Evolutionary conservation across 2,329 filamentous ascomycete species (phyloP), one percentile per base, ranked within the genome.

Genomic region (Chrysoporthe puriensis): DNA sequence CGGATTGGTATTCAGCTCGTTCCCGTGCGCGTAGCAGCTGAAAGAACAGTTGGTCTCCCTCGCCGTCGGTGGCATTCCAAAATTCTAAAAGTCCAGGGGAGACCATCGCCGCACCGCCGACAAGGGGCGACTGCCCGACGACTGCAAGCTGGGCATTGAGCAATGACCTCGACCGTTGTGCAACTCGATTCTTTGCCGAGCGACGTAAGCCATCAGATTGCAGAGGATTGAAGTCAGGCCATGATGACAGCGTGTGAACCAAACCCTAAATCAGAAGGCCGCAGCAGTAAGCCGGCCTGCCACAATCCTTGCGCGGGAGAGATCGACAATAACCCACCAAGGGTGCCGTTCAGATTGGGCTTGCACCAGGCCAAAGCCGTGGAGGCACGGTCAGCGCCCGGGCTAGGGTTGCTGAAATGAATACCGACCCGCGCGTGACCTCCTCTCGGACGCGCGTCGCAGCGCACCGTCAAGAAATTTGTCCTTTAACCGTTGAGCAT

Each of bases 161-260:
- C 6, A 9, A 9, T 36, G 21, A 9, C 36, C 43, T 26, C 3
- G 36, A n/a, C 40, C 36, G n/a, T 11, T 6, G n/a, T 26, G 18
- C 57, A 58, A n/a, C 34, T 58, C 26, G 16, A 7, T 18, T 8
- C 7, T 32, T 18, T 18, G 42, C 21, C 21, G 2, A 21, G 34
- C 34, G 60, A 36, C n/a, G 13, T 4, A 26, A 66, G 63, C 59
- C 64, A 63, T 32, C 40, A 60, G 42, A 46, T 40, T 54, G 34
- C 16, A 50, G 40, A 63, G 43, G 54, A 36, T 59, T 48, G 44
- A 63, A 56, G 57, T 69, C 64, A 63, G 67, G 54, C 67, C 63
- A 66, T 46, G 64, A 66, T 62, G 63, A 63, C 63, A 50, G 34
- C 5, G 21, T 26, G 21, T 46, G 21, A 34, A 14, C 26, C 21